Conservation (phyloP, 192 early-diverging fungal genomes). For the Umbelopsis vinacea region DNA sequence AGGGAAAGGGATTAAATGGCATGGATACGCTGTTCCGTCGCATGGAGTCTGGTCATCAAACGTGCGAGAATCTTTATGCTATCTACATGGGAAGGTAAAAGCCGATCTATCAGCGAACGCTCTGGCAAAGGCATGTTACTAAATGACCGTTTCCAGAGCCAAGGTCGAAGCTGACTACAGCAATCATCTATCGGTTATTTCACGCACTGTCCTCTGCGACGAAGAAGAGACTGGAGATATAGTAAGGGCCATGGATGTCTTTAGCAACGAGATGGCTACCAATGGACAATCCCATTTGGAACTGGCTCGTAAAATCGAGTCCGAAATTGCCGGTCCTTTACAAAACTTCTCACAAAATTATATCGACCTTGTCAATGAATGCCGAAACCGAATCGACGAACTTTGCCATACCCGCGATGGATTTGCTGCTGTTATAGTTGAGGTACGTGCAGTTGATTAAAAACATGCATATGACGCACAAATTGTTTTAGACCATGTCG, state of each 20-base stretch:
- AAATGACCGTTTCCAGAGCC: background rate
- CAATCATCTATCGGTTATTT: background rate
- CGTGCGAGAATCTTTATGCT: background rate
- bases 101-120: background rate
- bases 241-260: background rate
- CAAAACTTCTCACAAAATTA: constrained; percentile 11
- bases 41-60: constrained; percentile 14
- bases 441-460: constrained; percentile 11
- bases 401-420: background rate
- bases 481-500: background rate
- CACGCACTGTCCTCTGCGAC: constrained; percentile 4
- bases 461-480: background rate
- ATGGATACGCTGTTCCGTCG: background rate
- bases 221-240: constrained; percentile 8
- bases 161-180: constrained; percentile 16
- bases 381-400: background rate
- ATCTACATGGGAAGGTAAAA: constrained; percentile 16
- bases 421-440: background rate
- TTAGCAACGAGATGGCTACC: background rate
- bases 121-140: background rate
- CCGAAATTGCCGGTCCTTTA: background rate
- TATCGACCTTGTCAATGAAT: background rate
- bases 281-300: constrained; percentile 5
- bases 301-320: constrained; percentile 7
- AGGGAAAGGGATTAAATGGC: background rate